Percentiles rank a stretch among this genome's conserved stretches.
Evolutionary conservation across 495 filamentous ascomycete species (phyloP).

Genomic region (Aspergillus cristatus): DNA sequence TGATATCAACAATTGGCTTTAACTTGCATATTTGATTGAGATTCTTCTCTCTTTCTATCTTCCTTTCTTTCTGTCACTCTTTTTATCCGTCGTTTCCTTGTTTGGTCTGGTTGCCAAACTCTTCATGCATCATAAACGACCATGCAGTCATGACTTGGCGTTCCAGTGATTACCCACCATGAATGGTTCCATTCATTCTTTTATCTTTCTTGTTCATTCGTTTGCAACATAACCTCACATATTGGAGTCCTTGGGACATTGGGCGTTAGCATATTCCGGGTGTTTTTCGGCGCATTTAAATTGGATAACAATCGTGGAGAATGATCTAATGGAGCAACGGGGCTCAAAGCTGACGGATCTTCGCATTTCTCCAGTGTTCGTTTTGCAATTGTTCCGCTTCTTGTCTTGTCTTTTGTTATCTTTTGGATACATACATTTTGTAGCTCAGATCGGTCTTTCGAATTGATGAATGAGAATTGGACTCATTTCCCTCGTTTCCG

Average conservation of each 20-base stretch:
- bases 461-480: too few relatives aligned
- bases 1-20: conserved; percentile 34
- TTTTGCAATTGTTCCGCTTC: conserved; percentile 7
- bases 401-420: conserved; percentile 1
- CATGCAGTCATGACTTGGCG: conserved; percentile 19
- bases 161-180: too few relatives aligned
- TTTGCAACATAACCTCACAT: not conserved
- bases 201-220: not conserved
- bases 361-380: too few relatives aligned
- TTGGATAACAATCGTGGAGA: conserved; percentile 20
- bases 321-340: conserved; percentile 33
- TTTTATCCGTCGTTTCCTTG: conserved; percentile 1
- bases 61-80: conserved; percentile 8
- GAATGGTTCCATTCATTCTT: too few relatives aligned
- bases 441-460: too few relatives aligned
- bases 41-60: conserved; percentile 11
- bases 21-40: conserved; percentile 1
- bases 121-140: conserved; percentile 9
- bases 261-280: conserved; percentile 11
- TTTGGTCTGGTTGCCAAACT: conserved; percentile 8
- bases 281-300: conserved; percentile 24
- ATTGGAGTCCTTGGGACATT: conserved; percentile 2
- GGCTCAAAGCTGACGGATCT: conserved; percentile 8
- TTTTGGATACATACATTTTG: too few relatives aligned
- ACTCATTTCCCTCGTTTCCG: too few relatives aligned